These are phyloP conservation scores for Pseudogymnoascus sp. DNA, from an alignment of 2,329 filamentous ascomycete genomes.

Conservation along the genomic window DNA sequence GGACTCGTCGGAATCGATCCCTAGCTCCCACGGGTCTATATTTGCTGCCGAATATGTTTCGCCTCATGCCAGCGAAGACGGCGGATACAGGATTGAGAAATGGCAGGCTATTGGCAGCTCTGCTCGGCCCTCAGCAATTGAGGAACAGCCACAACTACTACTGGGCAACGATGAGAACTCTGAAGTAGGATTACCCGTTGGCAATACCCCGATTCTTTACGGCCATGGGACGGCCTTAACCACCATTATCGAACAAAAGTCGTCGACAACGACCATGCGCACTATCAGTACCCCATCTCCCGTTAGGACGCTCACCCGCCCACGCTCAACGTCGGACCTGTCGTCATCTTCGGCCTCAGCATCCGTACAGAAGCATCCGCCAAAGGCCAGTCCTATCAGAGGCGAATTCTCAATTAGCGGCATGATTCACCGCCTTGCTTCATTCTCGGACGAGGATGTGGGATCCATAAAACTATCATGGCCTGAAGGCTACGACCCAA, in stretches of 20 bases:
- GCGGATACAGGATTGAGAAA: conserved; percentile 15
- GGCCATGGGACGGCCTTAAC: conserved; percentile 33
- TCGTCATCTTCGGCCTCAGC: background rate
- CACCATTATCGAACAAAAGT: conserved; percentile 34
- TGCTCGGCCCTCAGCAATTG: background rate
- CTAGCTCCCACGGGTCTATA: conserved; percentile 31
- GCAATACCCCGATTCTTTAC: conserved; percentile 31
- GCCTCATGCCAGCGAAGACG: conserved; percentile 25
- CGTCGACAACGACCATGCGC: conserved; percentile 29
- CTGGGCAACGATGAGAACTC: conserved; percentile 25
- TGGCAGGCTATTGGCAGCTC: conserved; percentile 15
- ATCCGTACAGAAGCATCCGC: background rate
- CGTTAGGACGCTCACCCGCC: conserved; percentile 8
- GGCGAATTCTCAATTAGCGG: conserved; percentile 1
- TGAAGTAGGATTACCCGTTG: conserved; percentile 19
- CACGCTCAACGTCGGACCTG: background rate
- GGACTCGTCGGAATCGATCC: conserved; percentile 31
- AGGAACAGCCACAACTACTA: conserved; percentile 10
- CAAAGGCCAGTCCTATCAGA: background rate
- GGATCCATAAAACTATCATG: background rate
- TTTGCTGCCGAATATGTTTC: conserved; percentile 32
- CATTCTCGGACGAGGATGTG: background rate
- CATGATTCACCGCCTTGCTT: conserved; percentile 1
- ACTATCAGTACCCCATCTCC: conserved; percentile 23
- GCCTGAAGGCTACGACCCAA: background rate